Evolutionary conservation across 768 basidiomycete genomes (phyloP).

Genomic region (Boletus tylopilopsis): DNA sequence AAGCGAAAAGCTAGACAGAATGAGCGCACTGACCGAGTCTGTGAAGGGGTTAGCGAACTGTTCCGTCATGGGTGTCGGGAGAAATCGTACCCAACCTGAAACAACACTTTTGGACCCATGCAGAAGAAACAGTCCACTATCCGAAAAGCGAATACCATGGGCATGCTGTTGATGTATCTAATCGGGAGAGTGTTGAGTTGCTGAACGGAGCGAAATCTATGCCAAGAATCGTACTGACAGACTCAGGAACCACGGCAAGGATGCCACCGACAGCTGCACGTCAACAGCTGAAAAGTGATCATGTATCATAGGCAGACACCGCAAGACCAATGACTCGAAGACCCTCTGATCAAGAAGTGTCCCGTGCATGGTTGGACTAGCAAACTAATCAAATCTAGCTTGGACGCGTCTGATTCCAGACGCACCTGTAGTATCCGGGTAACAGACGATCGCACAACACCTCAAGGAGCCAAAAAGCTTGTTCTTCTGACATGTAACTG

Average conservation of each 20-base stretch:
- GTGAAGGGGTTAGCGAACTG: slow-evolving; percentile 14
- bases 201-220: not conserved
- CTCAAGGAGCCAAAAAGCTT: slow-evolving; percentile 95
- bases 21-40: slow-evolving; percentile 50
- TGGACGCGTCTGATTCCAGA: not conserved
- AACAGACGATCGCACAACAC: slow-evolving; percentile 92
- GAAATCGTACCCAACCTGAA: slow-evolving; percentile 84
- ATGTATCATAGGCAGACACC: slow-evolving; percentile 88
- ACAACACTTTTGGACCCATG: slow-evolving; percentile 98
- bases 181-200: slow-evolving; percentile 23
- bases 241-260: slow-evolving; percentile 97
- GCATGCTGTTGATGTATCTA: slow-evolving; percentile 88
- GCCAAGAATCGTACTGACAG: slow-evolving; percentile 55
- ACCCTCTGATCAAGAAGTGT: slow-evolving; percentile 98
- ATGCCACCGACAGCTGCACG: slow-evolving; percentile 95
- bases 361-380: slow-evolving; percentile 95
- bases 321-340: slow-evolving; percentile 89
- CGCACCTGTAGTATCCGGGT: slow-evolving; percentile 95
- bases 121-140: slow-evolving; percentile 98
- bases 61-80: not conserved
- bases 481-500: slow-evolving; percentile 99
- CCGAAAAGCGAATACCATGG: slow-evolving; percentile 96
- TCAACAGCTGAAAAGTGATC: slow-evolving; percentile 90
- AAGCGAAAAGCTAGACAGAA: not conserved
- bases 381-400: slow-evolving; percentile 3